phyloP scores from a whole-genome alignment of 176 grass and related monocot genomes.

The Phyllostachys edulis region DNA sequence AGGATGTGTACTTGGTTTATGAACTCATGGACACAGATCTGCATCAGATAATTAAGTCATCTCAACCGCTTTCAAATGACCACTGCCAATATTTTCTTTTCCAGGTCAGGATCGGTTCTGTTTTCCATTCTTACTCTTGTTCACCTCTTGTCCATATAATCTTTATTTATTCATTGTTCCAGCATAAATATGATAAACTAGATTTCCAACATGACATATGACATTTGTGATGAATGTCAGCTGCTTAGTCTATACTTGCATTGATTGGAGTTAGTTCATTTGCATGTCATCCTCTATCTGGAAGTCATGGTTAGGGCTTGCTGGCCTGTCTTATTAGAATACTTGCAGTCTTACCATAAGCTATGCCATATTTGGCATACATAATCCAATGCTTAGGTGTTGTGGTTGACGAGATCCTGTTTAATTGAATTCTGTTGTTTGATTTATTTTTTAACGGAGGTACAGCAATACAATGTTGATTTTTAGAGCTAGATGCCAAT shows the following conservation, averaged over 20 bases:
- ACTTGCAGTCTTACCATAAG: slow-evolving; percentile 13
- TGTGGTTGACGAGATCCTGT: background rate
- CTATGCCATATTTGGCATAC: background rate
- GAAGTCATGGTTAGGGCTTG: background rate
- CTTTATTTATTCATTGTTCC: background rate
- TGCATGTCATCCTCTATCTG: background rate
- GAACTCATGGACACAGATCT: slow-evolving; percentile 59
- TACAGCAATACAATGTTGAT: background rate
- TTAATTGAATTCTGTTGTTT: background rate
- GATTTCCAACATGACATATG: background rate
- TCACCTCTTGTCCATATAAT: background rate
- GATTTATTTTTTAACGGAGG: background rate
- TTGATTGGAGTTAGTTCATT: background rate
- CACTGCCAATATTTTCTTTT: slow-evolving; percentile 78
- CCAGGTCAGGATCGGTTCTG: slow-evolving; percentile 31
- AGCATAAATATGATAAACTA: background rate
- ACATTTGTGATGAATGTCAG: background rate
- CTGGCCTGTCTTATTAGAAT: background rate
- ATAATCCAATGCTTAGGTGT: background rate
- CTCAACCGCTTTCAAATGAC: slow-evolving; percentile 52
- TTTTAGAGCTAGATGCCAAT: background rate
- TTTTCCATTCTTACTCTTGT: background rate
- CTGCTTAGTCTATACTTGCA: background rate
- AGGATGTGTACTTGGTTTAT: slow-evolving; percentile 65
- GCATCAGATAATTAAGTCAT: slow-evolving; percentile 65